Conservation (phyloP, 306 rosid genomes). For the Purshia tridentata region DNA sequence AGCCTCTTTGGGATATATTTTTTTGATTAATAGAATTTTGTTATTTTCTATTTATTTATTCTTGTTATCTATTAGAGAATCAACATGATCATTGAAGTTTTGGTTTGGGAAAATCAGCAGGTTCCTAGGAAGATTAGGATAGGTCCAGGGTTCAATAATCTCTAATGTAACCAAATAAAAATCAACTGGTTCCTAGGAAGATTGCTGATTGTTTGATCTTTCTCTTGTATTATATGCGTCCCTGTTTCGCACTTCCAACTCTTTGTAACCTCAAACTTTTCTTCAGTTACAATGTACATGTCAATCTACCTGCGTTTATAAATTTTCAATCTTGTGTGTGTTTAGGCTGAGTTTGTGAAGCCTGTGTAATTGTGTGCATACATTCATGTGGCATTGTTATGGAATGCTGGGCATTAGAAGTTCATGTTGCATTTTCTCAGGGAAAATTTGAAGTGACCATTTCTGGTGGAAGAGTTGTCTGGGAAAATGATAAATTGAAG, state of each 20-base stretch:
- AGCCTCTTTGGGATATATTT: no score
- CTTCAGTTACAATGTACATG: neutral
- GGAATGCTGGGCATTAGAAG: constrained; percentile 14
- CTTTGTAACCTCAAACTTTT: neutral
- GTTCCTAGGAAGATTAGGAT: no score
- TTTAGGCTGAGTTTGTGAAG: neutral
- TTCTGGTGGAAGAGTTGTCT: constrained; percentile 85
- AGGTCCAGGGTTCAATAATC: no score
- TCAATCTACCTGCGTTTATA: neutral
- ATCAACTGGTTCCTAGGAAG: neutral
- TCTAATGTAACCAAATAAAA: no score
- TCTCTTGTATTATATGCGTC: neutral
- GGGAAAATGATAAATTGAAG: constrained; percentile 80
- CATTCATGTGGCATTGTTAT: constrained; percentile 6
- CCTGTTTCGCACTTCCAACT: neutral
- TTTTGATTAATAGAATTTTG: neutral
- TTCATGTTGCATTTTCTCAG: constrained; percentile 35
- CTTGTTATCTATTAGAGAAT: no score
- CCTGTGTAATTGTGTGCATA: neutral
- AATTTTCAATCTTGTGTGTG: neutral
- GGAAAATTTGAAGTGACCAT: constrained; percentile 93
- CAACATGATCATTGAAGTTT: no score
- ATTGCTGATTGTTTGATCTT: neutral
- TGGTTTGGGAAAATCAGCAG: no score
- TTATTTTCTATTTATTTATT: neutral